phyloP scores from a whole-genome alignment of 23 red algal species.

The Cyanidioschyzon merolae region DNA sequence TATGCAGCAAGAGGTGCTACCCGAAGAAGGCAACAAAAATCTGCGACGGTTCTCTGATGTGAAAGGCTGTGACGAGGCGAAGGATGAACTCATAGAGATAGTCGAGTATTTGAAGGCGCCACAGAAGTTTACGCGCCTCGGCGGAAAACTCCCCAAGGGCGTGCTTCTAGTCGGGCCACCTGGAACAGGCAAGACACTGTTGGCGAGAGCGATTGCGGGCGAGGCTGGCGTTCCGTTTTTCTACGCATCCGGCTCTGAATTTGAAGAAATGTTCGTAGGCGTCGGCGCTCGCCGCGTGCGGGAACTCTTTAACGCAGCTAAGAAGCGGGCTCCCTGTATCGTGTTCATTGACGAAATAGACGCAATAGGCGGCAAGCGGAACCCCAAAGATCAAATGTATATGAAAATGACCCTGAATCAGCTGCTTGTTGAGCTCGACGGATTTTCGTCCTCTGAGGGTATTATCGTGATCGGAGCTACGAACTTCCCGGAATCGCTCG shows the following conservation, averaged over 20 bases:
- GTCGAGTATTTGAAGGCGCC: conserved; percentile 74
- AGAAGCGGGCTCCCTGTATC: conserved; percentile 88
- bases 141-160: conserved; percentile 90
- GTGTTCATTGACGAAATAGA: conserved; percentile 99
- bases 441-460: conserved; percentile 69
- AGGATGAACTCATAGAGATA: conserved; percentile 93
- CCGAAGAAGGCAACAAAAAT: conserved; percentile 47
- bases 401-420: conserved; percentile 97
- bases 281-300: conserved; percentile 86
- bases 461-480: conserved; percentile 98
- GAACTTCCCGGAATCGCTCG: conserved; percentile 91
- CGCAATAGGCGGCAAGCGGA: conserved; percentile 81
- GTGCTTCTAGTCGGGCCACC: conserved; percentile 86
- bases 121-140: conserved; percentile 72
- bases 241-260: conserved; percentile 92
- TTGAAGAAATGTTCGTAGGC: conserved; percentile 99
- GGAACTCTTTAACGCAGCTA: conserved; percentile 87
- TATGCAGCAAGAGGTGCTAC: conserved; percentile 69
- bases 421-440: conserved; percentile 88
- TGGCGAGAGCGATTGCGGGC: conserved; percentile 87
- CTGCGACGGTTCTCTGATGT: conserved; percentile 74
- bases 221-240: conserved; percentile 94
- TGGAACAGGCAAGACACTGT: conserved; percentile 92
- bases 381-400: conserved; percentile 91
- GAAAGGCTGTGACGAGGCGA: conserved; percentile 98